Evolutionary conservation across 1,139 yeast genomes (phyloP).

Genomic region (Scheffersomyces illinoinensis): DNA sequence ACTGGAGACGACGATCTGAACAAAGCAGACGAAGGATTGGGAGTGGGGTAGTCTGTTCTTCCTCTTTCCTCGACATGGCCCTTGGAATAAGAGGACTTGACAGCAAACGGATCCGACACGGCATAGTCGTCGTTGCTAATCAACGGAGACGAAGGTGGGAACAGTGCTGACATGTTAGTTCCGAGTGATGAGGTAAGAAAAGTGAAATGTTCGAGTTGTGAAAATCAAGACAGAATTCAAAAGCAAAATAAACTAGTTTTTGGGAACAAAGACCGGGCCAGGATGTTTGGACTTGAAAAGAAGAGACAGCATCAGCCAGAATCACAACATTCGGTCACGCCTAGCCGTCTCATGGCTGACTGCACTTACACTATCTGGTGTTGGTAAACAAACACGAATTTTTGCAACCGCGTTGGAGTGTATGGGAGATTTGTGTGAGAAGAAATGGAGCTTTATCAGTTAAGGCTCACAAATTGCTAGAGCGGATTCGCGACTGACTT

Average conservation of each 20-base stretch:
- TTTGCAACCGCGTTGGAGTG: conserved; percentile 1
- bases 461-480: no score
- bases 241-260: background rate
- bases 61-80: conserved; percentile 18
- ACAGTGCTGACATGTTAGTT: conserved; percentile 25
- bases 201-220: background rate
- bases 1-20: conserved; percentile 50
- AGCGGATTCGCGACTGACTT: background rate
- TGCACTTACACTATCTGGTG: background rate
- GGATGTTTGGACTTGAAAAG: background rate
- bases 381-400: conserved; percentile 1
- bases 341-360: background rate
- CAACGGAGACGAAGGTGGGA: conserved; percentile 69
- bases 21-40: conserved; percentile 55
- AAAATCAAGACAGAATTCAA: background rate
- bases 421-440: background rate
- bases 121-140: conserved; percentile 27
- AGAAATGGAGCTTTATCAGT: background rate
- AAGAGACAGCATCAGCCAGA: background rate
- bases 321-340: background rate
- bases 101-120: conserved; percentile 23
- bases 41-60: conserved; percentile 46
- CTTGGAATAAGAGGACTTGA: conserved; percentile 5
- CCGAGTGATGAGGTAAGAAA: background rate
- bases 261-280: background rate